Percentiles rank a stretch among this genome's conserved stretches.
Evolutionary conservation across 75 land plant genomes (phyloP).

Genomic region (Sequoia sempervirens): DNA sequence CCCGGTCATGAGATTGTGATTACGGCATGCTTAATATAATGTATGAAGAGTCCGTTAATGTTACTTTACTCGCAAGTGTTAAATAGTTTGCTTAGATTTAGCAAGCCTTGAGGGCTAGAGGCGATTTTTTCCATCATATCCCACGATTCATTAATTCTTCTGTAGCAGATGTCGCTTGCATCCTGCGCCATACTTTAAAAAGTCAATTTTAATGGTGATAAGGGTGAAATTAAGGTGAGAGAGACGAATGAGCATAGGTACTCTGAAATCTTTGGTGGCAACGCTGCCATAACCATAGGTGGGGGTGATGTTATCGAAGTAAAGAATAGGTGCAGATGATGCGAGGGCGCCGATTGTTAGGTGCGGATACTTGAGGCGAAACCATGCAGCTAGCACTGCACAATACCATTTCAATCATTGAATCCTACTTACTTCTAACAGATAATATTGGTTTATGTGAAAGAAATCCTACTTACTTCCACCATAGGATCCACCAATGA

Average conservation of each 20-base stretch:
- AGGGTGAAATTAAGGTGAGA: slow-evolving; percentile 4
- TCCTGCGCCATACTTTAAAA: slow-evolving; percentile 11
- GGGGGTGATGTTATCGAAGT: slow-evolving; percentile 51
- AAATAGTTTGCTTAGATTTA: slow-evolving; percentile 32
- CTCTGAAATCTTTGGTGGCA: slow-evolving; percentile 54
- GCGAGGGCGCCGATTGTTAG: no score
- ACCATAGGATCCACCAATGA: no score
- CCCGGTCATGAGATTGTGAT: not conserved
- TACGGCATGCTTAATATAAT: not conserved
- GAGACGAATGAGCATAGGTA: not conserved
- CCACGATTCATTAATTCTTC: slow-evolving; percentile 52
- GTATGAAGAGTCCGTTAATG: no score
- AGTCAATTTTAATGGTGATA: no score
- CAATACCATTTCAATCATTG: no score
- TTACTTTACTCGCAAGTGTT: slow-evolving; percentile 47
- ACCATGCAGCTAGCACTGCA: no score
- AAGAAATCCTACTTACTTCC: no score
- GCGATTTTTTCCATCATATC: slow-evolving; percentile 31
- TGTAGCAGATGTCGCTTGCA: slow-evolving; percentile 9
- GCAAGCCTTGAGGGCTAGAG: slow-evolving; percentile 32
- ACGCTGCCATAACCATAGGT: slow-evolving; percentile 29
- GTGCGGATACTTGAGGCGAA: no score
- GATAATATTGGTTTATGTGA: no score
- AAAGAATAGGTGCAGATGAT: slow-evolving; percentile 63
- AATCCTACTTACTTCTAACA: no score